phyloP scores from a whole-genome alignment of 202 grass and related monocot genomes.

The Carex arenaria region DNA sequence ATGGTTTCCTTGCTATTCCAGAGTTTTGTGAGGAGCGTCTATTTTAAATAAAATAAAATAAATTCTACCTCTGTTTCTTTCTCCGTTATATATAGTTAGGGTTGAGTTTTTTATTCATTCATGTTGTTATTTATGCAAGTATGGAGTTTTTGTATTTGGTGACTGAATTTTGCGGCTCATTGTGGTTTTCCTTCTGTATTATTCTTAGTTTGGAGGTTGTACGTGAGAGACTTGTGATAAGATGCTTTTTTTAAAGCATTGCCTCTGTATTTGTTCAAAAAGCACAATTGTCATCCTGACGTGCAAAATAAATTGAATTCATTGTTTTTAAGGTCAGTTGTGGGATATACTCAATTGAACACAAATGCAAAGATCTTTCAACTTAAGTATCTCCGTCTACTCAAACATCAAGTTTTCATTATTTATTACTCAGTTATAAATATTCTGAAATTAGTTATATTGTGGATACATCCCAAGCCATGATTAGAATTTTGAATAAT shows the following conservation, averaged over 20 bases:
- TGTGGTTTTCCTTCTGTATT: constrained; percentile 1
- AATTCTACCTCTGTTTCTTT: neutral
- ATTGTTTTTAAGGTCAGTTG: neutral
- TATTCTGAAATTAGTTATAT: too few relatives aligned
- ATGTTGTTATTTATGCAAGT: constrained; percentile 12
- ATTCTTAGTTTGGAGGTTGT: constrained; percentile 4
- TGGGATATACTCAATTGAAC: neutral
- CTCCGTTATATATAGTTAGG: constrained; percentile 16
- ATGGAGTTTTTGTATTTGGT: neutral
- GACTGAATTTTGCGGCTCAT: neutral
- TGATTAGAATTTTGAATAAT: neutral
- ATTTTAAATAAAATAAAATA: constrained; percentile 45
- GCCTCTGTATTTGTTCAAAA: neutral
- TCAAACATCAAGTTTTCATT: too few relatives aligned
- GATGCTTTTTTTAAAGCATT: neutral
- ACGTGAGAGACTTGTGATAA: neutral
- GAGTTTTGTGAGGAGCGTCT: constrained; percentile 39
- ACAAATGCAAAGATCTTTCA: too few relatives aligned
- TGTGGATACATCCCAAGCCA: neutral
- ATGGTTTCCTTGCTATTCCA: constrained; percentile 23
- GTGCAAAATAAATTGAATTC: neutral
- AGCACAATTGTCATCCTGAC: neutral
- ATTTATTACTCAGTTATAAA: too few relatives aligned
- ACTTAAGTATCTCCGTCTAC: too few relatives aligned
- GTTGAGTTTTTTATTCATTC: constrained; percentile 11